phyloP scores from a whole-genome alignment of 1,139 yeast genomes.

The Saccharomyces uvarum region DNA sequence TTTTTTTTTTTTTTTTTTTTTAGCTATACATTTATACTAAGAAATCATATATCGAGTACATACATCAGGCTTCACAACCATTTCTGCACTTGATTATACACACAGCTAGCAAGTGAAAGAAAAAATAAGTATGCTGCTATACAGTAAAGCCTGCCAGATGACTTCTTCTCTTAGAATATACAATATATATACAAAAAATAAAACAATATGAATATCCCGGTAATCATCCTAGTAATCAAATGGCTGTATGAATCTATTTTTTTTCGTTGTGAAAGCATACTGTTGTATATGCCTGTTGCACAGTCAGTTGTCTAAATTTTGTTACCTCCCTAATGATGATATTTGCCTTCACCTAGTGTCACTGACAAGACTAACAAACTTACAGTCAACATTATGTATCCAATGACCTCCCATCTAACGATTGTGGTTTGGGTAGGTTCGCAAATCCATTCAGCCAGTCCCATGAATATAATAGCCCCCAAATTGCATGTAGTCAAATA shows the following conservation, averaged over 20 bases:
- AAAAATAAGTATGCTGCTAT: background rate
- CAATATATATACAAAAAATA: background rate
- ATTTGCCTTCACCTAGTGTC: slow-evolving; percentile 7
- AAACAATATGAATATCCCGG: background rate
- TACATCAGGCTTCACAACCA: background rate
- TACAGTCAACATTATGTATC: slow-evolving; percentile 23
- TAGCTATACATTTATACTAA: background rate
- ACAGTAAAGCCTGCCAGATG: background rate
- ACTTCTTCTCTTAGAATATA: background rate
- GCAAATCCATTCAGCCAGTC: slow-evolving; percentile 26
- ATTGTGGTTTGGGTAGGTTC: slow-evolving; percentile 26
- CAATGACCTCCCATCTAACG: slow-evolving; percentile 29
- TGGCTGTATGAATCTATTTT: background rate
- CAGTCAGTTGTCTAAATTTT: background rate
- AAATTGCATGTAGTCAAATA: slow-evolving; percentile 23
- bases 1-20: background rate
- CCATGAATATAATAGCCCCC: slow-evolving; percentile 26
- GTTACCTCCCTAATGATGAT: background rate
- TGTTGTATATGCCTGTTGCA: background rate
- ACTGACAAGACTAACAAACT: slow-evolving; percentile 22
- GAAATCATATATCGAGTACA: background rate
- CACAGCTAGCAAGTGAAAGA: no score
- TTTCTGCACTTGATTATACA: background rate
- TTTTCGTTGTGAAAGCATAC: background rate
- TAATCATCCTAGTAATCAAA: background rate